These are phyloP conservation scores for Penicillium bovifimosum DNA, from an alignment of 495 filamentous ascomycete genomes.

Conservation along the genomic window DNA sequence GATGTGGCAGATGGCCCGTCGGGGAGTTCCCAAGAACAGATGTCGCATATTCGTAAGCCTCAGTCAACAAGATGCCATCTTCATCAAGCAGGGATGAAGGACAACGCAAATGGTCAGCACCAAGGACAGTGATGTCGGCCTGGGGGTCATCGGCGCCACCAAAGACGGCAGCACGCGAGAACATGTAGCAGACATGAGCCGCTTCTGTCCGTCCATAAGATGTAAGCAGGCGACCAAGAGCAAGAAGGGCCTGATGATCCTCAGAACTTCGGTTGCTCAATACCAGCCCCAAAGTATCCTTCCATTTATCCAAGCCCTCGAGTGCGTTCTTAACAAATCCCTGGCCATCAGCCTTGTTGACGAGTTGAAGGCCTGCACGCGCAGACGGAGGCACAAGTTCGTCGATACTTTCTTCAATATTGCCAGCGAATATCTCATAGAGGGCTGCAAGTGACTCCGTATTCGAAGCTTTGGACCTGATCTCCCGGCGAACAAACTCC, in stretches of 20 bases:
- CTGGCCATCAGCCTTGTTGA: conserved; percentile 59
- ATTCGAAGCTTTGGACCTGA: conserved; percentile 68
- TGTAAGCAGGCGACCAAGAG: conserved; percentile 77
- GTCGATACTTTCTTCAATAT: conserved; percentile 89
- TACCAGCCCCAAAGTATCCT: conserved; percentile 79
- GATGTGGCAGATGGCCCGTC: conserved; percentile 64
- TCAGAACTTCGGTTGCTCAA: conserved; percentile 79
- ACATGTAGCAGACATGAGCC: conserved; percentile 82
- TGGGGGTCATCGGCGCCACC: conserved; percentile 80
- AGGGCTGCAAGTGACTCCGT: conserved; percentile 82
- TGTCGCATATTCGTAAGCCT: conserved; percentile 85
- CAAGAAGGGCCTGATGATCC: conserved; percentile 68
- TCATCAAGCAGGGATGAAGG: conserved; percentile 67
- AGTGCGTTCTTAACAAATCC: conserved; percentile 65
- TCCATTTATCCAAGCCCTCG: conserved; percentile 88
- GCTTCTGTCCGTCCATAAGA: conserved; percentile 86
- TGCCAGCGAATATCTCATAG: conserved; percentile 90
- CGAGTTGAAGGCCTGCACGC: conserved; percentile 83
- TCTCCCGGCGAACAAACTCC: conserved; percentile 89
- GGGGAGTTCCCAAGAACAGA: conserved; percentile 56
- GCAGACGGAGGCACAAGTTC: conserved; percentile 95
- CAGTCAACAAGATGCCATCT: conserved; percentile 80
- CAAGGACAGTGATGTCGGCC: conserved; percentile 74
- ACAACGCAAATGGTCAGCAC: conserved; percentile 67
- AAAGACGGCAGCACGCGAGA: conserved; percentile 56